phyloP scores from a whole-genome alignment of 176 grass and related monocot genomes.

The Oryza australiensis region DNA sequence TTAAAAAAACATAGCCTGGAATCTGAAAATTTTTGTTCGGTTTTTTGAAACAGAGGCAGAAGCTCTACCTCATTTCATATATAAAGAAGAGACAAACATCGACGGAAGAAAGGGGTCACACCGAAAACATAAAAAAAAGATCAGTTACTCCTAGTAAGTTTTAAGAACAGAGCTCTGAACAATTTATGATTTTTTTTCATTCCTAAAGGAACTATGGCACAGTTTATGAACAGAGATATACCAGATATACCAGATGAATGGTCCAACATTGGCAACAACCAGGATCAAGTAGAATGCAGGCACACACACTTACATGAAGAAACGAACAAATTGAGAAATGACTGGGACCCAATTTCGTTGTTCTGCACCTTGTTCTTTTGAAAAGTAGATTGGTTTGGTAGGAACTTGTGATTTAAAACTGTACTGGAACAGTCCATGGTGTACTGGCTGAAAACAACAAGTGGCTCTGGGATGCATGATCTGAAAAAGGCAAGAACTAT shows the following conservation, averaged over 20 bases:
- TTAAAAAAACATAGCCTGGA: no score
- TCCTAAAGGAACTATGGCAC: neutral
- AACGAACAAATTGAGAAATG: neutral
- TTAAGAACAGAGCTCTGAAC: neutral
- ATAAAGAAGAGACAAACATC: no score
- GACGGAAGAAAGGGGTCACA: no score
- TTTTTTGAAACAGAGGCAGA: no score
- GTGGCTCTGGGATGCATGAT: neutral
- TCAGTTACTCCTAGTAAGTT: neutral
- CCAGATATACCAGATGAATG: neutral
- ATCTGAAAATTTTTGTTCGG: neutral
- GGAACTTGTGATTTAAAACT: neutral
- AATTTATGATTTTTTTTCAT: neutral
- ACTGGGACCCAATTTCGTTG: conserved; percentile 13
- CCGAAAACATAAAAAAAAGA: no score
- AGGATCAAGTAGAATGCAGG: neutral
- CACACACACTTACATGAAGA: neutral
- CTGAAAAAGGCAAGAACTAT: neutral
- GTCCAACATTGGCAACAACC: neutral
- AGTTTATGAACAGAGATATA: neutral
- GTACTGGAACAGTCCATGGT: neutral
- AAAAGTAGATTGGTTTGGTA: conserved; percentile 39
- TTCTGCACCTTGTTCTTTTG: conserved; percentile 13
- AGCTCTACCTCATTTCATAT: no score
- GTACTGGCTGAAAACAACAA: neutral